Evolutionary conservation across 1,284 basidiomycete genomes (phyloP), one percentile per base, ranked within the genome.

Genomic region (Lentinula novae-zelandiae): DNA sequence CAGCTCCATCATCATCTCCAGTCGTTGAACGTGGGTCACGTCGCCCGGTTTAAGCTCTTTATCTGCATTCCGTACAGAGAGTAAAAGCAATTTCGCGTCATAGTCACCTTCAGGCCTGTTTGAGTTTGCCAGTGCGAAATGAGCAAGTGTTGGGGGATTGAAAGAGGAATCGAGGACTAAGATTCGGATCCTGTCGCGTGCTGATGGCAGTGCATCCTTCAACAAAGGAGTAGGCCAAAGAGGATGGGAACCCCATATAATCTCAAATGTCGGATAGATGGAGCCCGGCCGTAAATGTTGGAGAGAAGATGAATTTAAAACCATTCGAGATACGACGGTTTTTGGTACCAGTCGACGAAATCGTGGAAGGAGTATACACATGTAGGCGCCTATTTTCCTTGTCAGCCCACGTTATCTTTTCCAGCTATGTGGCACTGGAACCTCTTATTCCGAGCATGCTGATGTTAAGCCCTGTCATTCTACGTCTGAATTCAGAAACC

Each of bases 61-160:
- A 76, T 98, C 96, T 1, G 87, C 94, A 67, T 99, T 98, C 56
- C 87, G 84, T 12, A 94, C 85, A 13, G 94, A 95, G 51, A 97
- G 84, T 1, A 98, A 80, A 2, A 98, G 80, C 0, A 98, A 77
- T 60, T 83, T 86, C 0, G 93, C 90, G 61, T 93, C 89, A 69
- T 90, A 94, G 27, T 78, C 75, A 5, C 33, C 49, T 12, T 15
- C 5, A 0, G 79, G 78, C 22, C 72, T 73, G 1, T 63, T 69
- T 3, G 79, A 76, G 60, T 80, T 82, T 17, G 86, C 86, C 51
- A 98, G 85, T 0, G 91, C 88, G 60, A 90, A 81, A 70, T 99
- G 96, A 0, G 96, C 95, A 10, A 82, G 73, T 0, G 93, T 95
- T 0, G 96, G 96, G 1, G 96, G 96, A 69, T 99, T 98, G 77